Conservation (phyloP, 208 protist genomes). For the Borovskyia barvae region DNA sequence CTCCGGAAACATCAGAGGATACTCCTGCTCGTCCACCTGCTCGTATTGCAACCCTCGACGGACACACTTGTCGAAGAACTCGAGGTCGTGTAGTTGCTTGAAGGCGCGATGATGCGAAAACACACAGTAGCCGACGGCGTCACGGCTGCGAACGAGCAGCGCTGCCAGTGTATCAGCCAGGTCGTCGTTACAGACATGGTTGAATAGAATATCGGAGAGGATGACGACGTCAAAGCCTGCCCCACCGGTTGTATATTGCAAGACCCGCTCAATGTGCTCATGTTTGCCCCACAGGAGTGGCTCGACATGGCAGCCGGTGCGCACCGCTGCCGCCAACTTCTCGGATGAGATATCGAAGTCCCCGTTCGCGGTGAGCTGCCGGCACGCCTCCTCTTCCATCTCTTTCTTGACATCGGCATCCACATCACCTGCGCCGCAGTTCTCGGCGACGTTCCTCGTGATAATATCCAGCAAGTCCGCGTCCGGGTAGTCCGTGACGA, state of each 20-base stretch:
- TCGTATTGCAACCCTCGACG: constrained; percentile 64
- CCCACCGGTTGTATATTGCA: constrained; percentile 50
- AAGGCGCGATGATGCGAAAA: constrained; percentile 89
- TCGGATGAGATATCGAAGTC: neutral
- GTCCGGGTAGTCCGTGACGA: constrained; percentile 87
- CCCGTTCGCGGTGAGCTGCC: constrained; percentile 6
- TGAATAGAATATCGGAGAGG: constrained; percentile 91
- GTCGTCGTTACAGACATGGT: constrained; percentile 89
- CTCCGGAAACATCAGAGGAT: constrained; percentile 89
- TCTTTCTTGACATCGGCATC: constrained; percentile 46
- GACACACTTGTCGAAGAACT: constrained; percentile 89
- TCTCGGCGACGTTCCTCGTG: constrained; percentile 64
- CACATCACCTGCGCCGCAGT: constrained; percentile 40
- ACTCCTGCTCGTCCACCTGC: constrained; percentile 78
- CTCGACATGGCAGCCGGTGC: constrained; percentile 48
- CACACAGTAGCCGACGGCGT: constrained; percentile 81
- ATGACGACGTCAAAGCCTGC: constrained; percentile 79
- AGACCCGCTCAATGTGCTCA: constrained; percentile 61
- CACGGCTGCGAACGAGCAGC: constrained; percentile 34
- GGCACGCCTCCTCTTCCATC: constrained; percentile 2
- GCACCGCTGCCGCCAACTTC: constrained; percentile 3
- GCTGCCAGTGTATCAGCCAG: constrained; percentile 64
- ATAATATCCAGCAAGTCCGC: constrained; percentile 72
- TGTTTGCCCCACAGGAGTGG: constrained; percentile 84
- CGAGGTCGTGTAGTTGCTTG: constrained; percentile 79